Base-by-base conservation (phyloP, 768 basidiomycete genomes). In the Nidularia sp. region DNA sequence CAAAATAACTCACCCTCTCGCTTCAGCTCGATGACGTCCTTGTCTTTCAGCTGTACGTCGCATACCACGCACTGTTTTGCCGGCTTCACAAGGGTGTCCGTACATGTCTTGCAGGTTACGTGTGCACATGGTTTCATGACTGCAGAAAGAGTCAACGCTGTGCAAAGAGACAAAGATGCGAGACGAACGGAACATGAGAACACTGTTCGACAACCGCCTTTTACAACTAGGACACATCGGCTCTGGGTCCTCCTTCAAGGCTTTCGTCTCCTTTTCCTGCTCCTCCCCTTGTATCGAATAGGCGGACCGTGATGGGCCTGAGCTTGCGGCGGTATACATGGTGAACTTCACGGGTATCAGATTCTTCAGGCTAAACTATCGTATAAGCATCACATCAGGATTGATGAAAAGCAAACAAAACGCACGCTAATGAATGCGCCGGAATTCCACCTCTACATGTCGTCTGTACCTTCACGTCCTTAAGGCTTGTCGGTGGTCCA, bases 141-240 rank as follows among this genome's bases (percentile, higher is more conserved):
- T 92, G 45, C 29, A 48, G 32, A 13, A 6, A 8, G 46, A 7
- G 45, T 55, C 25, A 53, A 43, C n/a, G 15, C 13, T 4, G 15
- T 18, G 32, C 43, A 47, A 32, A 42, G 12, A 46, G 49, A 36
- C 22, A 29, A 29, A 29, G 25, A 44, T 35, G 25, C 9, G 45
- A 35, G 8, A 50, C 4, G 25, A 73, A 93, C 92, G 58, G 60
- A 80, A 87, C 63, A 87, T 74, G 6, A 86, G 70, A 33, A 79
- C 74, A 54, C 80, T 92, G 63, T 95, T 96, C 0, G 91, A 90
- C 18, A 98, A 71, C 29, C 73, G 72, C 65, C 87, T 89, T 69
- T 90, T 93, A 73, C 92, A 99, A 34, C 88, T 90, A 4, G 88
- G 93, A 60, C 90, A 97, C 67, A 90, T 90, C 6, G 89, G 72